phyloP scores from a whole-genome alignment of 192 early-diverging fungal species.

The Backusella mclennaniae region DNA sequence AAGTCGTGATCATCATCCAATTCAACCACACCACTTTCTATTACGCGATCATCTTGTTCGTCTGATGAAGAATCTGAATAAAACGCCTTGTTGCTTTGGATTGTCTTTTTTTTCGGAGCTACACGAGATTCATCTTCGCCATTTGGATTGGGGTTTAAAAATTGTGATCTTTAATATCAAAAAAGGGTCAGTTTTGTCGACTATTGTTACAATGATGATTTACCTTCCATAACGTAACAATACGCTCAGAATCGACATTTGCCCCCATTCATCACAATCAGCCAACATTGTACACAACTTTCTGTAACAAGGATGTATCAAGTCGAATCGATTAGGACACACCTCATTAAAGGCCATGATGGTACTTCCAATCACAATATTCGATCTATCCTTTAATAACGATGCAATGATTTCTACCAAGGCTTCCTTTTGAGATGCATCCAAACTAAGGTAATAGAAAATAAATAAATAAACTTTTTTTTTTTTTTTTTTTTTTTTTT shows the following conservation, averaged over 20 bases:
- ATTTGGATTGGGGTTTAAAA: slow-evolving; percentile 57
- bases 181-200: not conserved
- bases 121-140: slow-evolving; percentile 17
- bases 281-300: slow-evolving; percentile 83
- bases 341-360: slow-evolving; percentile 83
- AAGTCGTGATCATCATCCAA: slow-evolving; percentile 84
- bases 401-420: slow-evolving; percentile 74
- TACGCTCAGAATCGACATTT: slow-evolving; percentile 80
- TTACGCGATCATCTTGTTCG: not conserved
- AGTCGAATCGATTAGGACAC: slow-evolving; percentile 80
- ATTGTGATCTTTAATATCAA: slow-evolving; percentile 35
- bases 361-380: slow-evolving; percentile 85
- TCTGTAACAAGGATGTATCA: slow-evolving; percentile 88
- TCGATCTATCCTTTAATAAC: slow-evolving; percentile 81
- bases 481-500: too few species aligned
- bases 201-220: not conserved
- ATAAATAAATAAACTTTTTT: not conserved
- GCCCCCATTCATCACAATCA: slow-evolving; percentile 96
- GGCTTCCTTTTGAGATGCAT: slow-evolving; percentile 70
- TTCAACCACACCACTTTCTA: slow-evolving; percentile 22
- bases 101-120: slow-evolving; percentile 3
- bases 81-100: slow-evolving; percentile 37
- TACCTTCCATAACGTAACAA: slow-evolving; percentile 77
- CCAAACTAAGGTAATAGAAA: slow-evolving; percentile 52
- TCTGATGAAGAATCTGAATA: slow-evolving; percentile 32